These are phyloP conservation scores for Starmerella tilneyi DNA, from an alignment of 805 yeast genomes.

Conservation along the genomic window DNA sequence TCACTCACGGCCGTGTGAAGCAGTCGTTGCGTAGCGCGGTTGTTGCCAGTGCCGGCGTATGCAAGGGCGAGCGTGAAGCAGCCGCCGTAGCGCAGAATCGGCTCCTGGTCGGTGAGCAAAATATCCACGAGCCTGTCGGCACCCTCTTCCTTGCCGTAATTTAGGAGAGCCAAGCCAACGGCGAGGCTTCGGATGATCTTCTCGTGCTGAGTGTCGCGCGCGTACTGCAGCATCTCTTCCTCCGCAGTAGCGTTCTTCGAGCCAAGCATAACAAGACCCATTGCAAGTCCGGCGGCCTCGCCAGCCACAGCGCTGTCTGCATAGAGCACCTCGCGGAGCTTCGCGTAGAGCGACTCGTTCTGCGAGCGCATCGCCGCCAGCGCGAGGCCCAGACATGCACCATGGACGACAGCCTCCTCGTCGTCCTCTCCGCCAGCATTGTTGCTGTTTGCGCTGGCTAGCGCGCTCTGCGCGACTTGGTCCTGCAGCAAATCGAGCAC, in stretches of 20 bases:
- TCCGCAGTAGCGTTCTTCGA: slow-evolving; percentile 61
- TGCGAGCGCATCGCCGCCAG: slow-evolving; percentile 93
- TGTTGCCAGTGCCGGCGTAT: slow-evolving; percentile 91
- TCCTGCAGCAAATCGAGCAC: slow-evolving; percentile 61
- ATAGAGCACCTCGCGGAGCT: slow-evolving; percentile 70
- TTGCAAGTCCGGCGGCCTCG: slow-evolving; percentile 90
- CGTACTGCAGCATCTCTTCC: slow-evolving; percentile 77
- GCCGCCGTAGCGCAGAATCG: slow-evolving; percentile 90
- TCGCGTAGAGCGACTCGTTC: slow-evolving; percentile 63
- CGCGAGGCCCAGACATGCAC: slow-evolving; percentile 92
- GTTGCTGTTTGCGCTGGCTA: slow-evolving; percentile 31
- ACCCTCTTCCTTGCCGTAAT: slow-evolving; percentile 73
- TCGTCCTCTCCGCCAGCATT: slow-evolving; percentile 34
- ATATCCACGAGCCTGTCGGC: slow-evolving; percentile 61
- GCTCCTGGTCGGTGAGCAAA: slow-evolving; percentile 62
- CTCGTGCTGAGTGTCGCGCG: slow-evolving; percentile 92
- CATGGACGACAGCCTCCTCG: slow-evolving; percentile 81
- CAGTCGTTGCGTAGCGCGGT: slow-evolving; percentile 71
- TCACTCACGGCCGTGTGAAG: slow-evolving; percentile 93
- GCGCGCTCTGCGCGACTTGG: slow-evolving; percentile 39
- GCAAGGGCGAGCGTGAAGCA: slow-evolving; percentile 90
- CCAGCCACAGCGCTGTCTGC: slow-evolving; percentile 90
- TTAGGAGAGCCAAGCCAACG: slow-evolving; percentile 75
- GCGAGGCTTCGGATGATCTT: slow-evolving; percentile 90
- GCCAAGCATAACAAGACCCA: slow-evolving; percentile 94